Conservation (phyloP, 2,329 filamentous ascomycete genomes). For the Beauveria caledonica region DNA sequence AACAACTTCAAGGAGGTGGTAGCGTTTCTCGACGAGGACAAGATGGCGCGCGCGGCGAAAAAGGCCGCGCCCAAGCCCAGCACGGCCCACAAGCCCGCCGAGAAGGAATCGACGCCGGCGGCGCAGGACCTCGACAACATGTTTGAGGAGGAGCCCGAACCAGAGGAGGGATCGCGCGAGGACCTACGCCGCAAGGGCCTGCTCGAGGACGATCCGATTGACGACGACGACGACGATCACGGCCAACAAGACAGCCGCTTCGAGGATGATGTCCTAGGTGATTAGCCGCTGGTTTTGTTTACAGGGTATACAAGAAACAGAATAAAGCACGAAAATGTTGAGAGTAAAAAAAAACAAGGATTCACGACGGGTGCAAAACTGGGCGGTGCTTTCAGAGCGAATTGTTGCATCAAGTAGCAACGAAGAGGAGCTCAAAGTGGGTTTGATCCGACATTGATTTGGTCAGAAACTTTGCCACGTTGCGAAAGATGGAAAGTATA, state of each 20-base stretch:
- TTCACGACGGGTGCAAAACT: no score
- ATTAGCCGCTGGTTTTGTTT: conserved; percentile 22
- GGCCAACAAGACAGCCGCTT: conserved; percentile 27
- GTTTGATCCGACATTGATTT: no score
- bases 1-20: conserved; percentile 80
- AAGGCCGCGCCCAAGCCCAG: conserved; percentile 21
- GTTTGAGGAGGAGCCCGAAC: conserved; percentile 41
- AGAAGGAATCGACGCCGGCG: conserved; percentile 22
- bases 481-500: no score
- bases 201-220: conserved; percentile 40
- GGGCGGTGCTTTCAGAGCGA: no score
- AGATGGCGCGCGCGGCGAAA: conserved; percentile 40
- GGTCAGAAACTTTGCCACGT: no score
- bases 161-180: conserved; percentile 51
- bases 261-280: conserved; percentile 38
- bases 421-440: no score
- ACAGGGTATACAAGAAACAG: not conserved
- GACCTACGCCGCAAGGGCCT: conserved; percentile 48
- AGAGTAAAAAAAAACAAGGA: not conserved
- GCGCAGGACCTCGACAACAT: conserved; percentile 25
- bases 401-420: no score
- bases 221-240: conserved; percentile 25
- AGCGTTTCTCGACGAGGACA: conserved; percentile 66
- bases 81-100: conserved; percentile 21
- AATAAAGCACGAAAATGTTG: not conserved